A percentile compares a stretch with the other conserved stretches of the same genome.
phyloP scores from a whole-genome alignment of 2,329 filamentous ascomycete species.

The Monilinia fructicola region DNA sequence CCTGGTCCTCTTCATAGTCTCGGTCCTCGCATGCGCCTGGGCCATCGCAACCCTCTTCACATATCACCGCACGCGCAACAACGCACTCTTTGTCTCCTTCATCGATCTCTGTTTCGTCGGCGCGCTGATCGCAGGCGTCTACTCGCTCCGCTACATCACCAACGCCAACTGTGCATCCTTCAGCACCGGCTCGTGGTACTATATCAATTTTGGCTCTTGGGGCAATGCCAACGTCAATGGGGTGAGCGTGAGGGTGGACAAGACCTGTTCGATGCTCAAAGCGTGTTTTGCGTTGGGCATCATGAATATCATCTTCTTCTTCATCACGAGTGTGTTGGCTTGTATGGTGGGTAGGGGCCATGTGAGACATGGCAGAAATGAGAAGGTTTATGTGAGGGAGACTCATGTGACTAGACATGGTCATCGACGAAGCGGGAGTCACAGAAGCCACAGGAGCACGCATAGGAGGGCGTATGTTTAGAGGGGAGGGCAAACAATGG shows the following conservation, averaged over 20 bases:
- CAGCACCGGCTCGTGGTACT: slow-evolving; percentile 49
- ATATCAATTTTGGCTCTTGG: slow-evolving; percentile 61
- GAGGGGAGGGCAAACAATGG: background rate
- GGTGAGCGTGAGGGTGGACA: slow-evolving; percentile 59
- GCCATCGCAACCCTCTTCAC: slow-evolving; percentile 63
- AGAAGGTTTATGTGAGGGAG: slow-evolving; percentile 36
- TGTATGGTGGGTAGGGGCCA: slow-evolving; percentile 40
- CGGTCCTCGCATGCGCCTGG: slow-evolving; percentile 63
- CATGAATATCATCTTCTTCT: slow-evolving; percentile 82
- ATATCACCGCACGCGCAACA: slow-evolving; percentile 61
- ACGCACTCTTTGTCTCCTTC: slow-evolving; percentile 60
- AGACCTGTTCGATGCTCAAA: slow-evolving; percentile 90
- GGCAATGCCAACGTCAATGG: slow-evolving; percentile 53
- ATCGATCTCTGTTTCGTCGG: slow-evolving; percentile 63
- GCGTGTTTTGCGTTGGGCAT: slow-evolving; percentile 85
- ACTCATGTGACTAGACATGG: slow-evolving; percentile 38
- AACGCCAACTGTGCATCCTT: slow-evolving; percentile 67
- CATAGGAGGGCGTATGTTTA: slow-evolving; percentile 40
- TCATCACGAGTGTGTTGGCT: slow-evolving; percentile 72
- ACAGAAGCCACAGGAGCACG: slow-evolving; percentile 38
- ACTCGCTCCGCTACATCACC: slow-evolving; percentile 58
- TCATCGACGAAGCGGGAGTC: slow-evolving; percentile 37
- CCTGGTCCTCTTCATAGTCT: slow-evolving; percentile 67
- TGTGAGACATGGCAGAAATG: slow-evolving; percentile 12
- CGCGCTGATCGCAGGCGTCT: slow-evolving; percentile 63